Conservation (phyloP, 345 rosid species). For the Salix udensis region DNA sequence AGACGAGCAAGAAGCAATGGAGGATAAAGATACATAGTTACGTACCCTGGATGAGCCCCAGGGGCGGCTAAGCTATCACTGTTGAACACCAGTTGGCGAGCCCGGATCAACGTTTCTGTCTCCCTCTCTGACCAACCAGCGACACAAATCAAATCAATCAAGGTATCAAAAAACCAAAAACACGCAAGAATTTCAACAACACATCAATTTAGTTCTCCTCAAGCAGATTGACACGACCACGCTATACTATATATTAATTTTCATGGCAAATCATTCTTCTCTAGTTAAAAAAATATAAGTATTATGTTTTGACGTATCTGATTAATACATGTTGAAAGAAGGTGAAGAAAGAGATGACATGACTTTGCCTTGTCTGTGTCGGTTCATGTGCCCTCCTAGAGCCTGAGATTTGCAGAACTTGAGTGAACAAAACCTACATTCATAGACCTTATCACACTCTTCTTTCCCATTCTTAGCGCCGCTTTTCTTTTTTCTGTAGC, state of each 20-base stretch:
- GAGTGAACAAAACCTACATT: constrained; percentile 99
- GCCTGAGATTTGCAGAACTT: constrained; percentile 99
- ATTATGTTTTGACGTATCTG: background rate
- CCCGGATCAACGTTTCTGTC: constrained; percentile 95
- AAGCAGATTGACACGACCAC: constrained; percentile 33
- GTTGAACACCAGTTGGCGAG: constrained; percentile 92
- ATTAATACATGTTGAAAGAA: background rate
- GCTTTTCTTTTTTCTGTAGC: constrained; percentile 56
- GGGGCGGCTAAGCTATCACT: constrained; percentile 59
- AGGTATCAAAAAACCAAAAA: background rate
- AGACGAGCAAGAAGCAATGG: background rate
- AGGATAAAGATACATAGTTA: background rate
- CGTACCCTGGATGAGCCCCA: constrained; percentile 46
- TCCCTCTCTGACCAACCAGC: constrained; percentile 70
- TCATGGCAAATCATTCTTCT: constrained; percentile 8
- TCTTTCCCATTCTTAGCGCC: constrained; percentile 75
- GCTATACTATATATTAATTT: background rate
- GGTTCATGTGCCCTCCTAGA: constrained; percentile 99
- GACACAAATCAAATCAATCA: constrained; percentile 23
- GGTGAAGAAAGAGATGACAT: background rate
- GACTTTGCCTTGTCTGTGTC: constrained; percentile 92
- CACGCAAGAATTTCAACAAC: constrained; percentile 22
- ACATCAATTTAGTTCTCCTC: constrained; percentile 24
- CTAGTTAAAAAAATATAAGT: background rate
- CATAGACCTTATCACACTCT: constrained; percentile 81